Evolutionary conservation across 305 asterid genomes (phyloP).

Genomic region (Fraxinus paxiana): DNA sequence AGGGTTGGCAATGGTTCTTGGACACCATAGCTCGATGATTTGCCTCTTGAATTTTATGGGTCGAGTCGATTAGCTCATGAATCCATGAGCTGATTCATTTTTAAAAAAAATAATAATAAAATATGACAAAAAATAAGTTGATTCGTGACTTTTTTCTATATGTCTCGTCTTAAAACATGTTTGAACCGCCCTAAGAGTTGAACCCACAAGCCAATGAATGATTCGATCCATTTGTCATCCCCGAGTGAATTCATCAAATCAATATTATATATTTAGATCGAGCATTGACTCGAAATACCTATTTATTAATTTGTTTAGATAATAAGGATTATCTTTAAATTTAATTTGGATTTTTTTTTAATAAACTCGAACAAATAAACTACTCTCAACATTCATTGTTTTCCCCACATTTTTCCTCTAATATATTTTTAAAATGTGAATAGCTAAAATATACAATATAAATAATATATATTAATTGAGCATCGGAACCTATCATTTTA

Average conservation of each 20-base stretch:
- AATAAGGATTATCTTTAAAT: background rate
- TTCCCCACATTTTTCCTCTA: background rate
- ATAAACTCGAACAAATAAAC: background rate
- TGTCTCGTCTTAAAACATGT: background rate
- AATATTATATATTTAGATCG: background rate
- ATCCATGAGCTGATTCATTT: background rate
- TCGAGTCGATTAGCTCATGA: background rate
- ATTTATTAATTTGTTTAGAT: too few species aligned
- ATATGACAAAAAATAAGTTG: background rate
- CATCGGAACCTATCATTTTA: background rate
- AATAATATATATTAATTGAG: background rate
- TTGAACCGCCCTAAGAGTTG: background rate
- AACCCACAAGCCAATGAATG: background rate
- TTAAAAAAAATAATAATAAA: too few species aligned
- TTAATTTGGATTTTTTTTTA: background rate
- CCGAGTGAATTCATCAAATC: background rate
- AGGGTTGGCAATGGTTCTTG: background rate
- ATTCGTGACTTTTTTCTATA: background rate
- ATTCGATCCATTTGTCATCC: background rate
- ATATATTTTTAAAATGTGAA: background rate
- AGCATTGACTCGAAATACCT: too few species aligned
- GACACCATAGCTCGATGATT: background rate
- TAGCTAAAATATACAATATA: background rate
- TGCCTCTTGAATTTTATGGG: background rate
- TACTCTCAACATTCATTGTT: background rate